Base-by-base conservation (phyloP, 495 filamentous ascomycete genomes). In the Cercophora samala region DNA sequence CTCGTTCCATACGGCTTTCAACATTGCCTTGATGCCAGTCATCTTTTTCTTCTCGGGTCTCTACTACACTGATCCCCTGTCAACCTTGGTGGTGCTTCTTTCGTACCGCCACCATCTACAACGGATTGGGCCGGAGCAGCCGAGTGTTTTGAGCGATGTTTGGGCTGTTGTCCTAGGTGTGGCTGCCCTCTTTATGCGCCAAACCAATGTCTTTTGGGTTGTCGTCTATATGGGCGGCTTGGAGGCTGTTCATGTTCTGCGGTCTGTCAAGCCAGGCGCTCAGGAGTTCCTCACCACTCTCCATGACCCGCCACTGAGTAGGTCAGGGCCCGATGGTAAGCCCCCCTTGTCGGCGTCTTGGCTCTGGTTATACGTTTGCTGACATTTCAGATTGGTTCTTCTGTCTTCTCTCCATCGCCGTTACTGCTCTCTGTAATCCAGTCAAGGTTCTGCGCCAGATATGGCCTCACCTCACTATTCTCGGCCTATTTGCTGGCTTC, bases 191-290 rank as follows among this genome's bases (percentile, higher is more conserved):
- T 79, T 84, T 19, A 93, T 94, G 79, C 81, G 95, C 32, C 95
- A 99, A 77, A 99, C 95, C 13, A 99, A 99, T 72, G 90, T 98
- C 66, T 93, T 98, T 75, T 99, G 95, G 95, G 90, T 93, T 2
- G 87, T 91, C 1, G 79, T 93, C 0, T 97, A 95, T 74, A 84
- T 96, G 65, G 92, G 93, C 65, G 93, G 88, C 18, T 68, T 94
- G 25, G 88, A 91, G 65, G 82, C 85, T 17, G 83, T 91, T 13
- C 76, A 83, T 63, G 75, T 73, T 3, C 69, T 87, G 13, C 80
- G 81, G 58, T 63, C 66, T 1, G 60, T 85, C 73, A 69, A 73
- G 21, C 67, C 70, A n/a, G 74, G 71, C 22, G n/a, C 63, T 0
- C 46, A 64, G 32, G 54, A 54, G 2, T 68, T 72, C 52, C 68